Evolutionary conservation across 2,329 filamentous ascomycete genomes (phyloP), one percentile per base, ranked within the genome.

Genomic region (Ambrosiella cleistominuta): DNA sequence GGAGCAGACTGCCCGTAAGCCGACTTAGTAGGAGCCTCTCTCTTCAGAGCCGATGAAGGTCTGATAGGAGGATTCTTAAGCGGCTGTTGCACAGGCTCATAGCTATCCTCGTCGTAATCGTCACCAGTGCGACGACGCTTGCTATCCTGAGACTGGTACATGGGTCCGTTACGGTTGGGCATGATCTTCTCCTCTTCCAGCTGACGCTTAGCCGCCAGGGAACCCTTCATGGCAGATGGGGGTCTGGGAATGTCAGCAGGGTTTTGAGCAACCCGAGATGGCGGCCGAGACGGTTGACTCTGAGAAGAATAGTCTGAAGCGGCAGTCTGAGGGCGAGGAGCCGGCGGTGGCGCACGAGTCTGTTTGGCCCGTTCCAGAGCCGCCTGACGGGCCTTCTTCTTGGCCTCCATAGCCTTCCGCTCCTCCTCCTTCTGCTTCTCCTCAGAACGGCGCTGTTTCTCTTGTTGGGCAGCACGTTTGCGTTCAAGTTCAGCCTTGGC

Each of bases 61-160:
- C 90, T 82, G 63, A 94, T 88, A 5, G 89, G 88, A 56, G 88
- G 87, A 12, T 85, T 86, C 72, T 90, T 93, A 64, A 90, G 76
- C 13, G 51, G 6, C 60, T 72, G 75, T 35, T 70, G 71, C 51
- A 80, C 51, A 45, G 79, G 76, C 59, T 80, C 75, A 65, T 75
- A 75, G 52, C 80, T 76, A 49, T 75, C 71, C 57, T 83, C 78
- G 62, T 87, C 82, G 61, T 80, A 77, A 59, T 82, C 79, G 56
- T 91, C 85, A 47, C 85, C 82, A 56, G 84, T 93, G 66, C 84
- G 85, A 63, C 88, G 80, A 59, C 89, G 80, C 73, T 95, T 96
- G 19, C 79, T 75, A 56, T 95, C 88, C 63, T 81, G 79, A 19
- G 78, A 57, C 65, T 86, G 80, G 63, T 86, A 83, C 8, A 79